Evolutionary conservation across 139 green algal species (phyloP).

Genomic region (Coelastrella sp.): DNA sequence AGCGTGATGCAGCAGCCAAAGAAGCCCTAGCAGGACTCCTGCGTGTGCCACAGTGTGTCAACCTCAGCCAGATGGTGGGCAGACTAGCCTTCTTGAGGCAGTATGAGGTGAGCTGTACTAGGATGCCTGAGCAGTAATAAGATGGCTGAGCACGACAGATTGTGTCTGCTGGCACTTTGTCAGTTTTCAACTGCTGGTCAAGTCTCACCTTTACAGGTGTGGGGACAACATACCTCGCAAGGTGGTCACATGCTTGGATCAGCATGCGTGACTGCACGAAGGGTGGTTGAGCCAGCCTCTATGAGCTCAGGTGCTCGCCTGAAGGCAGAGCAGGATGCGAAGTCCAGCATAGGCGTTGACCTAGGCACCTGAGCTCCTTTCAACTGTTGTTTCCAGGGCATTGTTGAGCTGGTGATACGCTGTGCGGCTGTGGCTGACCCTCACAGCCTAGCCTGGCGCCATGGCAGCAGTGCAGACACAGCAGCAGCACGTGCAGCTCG

Average conservation of each 20-base stretch:
- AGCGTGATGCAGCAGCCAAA: slow-evolving; percentile 64
- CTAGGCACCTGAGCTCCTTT: too few relatives aligned
- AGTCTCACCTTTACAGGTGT: too few relatives aligned
- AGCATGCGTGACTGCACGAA: too few relatives aligned
- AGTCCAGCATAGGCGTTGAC: too few relatives aligned
- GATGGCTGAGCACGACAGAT: background rate
- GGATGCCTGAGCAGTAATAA: background rate
- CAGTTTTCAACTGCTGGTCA: too few relatives aligned
- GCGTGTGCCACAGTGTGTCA: slow-evolving; percentile 68
- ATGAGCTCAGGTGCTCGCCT: too few relatives aligned
- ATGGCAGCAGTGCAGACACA: slow-evolving; percentile 56
- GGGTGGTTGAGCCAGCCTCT: too few relatives aligned
- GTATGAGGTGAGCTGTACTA: slow-evolving; percentile 61
- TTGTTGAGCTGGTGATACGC: slow-evolving; percentile 62
- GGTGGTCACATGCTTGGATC: too few relatives aligned
- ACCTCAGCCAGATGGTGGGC: slow-evolving; percentile 70
- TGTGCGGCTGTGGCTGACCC: slow-evolving; percentile 81
- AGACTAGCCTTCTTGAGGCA: slow-evolving; percentile 79
- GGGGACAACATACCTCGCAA: too few relatives aligned
- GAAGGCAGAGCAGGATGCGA: too few relatives aligned
- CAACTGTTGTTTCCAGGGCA: slow-evolving; percentile 48
- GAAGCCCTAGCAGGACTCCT: slow-evolving; percentile 76
- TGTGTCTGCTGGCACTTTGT: background rate
- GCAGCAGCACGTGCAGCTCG: slow-evolving; percentile 62
- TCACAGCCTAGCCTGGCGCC: slow-evolving; percentile 55